Evolutionary conservation across 2,329 filamentous ascomycete species (phyloP), one percentile per base, ranked within the genome.

Genomic region (Botrytis pseudocinerea): DNA sequence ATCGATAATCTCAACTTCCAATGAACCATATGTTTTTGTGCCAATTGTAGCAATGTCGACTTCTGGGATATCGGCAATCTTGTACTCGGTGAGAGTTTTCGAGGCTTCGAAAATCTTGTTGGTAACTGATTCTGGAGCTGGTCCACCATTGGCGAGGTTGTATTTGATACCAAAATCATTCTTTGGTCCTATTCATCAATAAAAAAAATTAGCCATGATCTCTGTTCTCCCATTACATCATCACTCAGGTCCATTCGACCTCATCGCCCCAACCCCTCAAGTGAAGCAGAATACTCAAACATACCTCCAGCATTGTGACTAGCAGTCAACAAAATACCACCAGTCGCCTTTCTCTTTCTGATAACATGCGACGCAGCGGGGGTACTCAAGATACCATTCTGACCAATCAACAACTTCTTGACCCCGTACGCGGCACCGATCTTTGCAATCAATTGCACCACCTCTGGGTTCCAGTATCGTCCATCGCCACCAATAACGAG

Each of bases 101-200:
- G 95, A 95, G 75, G 91, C 90, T 79, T 95, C 93, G 85, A 89
- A 98, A 83, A 99, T 98, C 87, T 97, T 97, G 90, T 99, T 97
- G 78, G 96, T 99, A 77, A 99, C 93, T 71, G 93, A 92, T 84
- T 99, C 96, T 74, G 96, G 96, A 73, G 96, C 96, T 61, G 96
- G 96, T 73, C 95, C 96, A 79, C 96, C 96, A 81, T 99, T 98
- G 83, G 94, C 87, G 74, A 99, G 88, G 88, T 99, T 99, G 89
- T 99, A 99, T 87, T 99, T 99, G 91, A 99, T 99, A 79, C 96
- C 96, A 80, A 99, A 99, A 85, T 99, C 96, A 82, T 96, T 92
- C 79, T 90, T 92, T 75, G 96, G 96, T 69, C 95, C 94, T 97
- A 78, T 18, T 32, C n/a, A 28, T 18, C 64, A 46, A 66, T 42